Evolutionary conservation across 225 moss, liverwort and hornwort genomes (phyloP).

Genomic region (Physcomitrium patens): DNA sequence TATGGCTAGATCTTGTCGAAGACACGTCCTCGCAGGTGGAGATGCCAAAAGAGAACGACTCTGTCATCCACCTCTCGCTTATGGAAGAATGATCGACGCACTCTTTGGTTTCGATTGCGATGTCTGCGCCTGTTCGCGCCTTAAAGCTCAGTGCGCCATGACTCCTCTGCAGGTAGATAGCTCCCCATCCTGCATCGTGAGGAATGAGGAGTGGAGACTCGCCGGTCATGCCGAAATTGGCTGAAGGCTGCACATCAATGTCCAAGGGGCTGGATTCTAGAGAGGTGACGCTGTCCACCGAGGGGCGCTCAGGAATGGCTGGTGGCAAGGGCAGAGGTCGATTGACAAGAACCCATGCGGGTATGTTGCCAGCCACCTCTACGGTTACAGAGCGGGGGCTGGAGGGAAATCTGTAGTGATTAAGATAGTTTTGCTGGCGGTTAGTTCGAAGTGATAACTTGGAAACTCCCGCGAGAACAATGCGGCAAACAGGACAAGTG

Average conservation of each 20-base stretch:
- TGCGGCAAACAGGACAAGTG: conserved; percentile 64
- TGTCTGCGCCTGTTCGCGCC: conserved; percentile 26
- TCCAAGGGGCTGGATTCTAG: conserved; percentile 28
- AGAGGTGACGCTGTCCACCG: background rate
- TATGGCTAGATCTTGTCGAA: conserved; percentile 3
- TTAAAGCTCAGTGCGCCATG: conserved; percentile 35
- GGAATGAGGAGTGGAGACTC: conserved; percentile 37
- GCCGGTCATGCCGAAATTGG: conserved; percentile 5
- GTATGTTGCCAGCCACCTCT: conserved; percentile 24
- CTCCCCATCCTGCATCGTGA: conserved; percentile 42
- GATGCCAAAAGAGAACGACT: conserved; percentile 58
- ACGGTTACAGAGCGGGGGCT: conserved; percentile 24
- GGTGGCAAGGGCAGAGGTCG: conserved; percentile 61
- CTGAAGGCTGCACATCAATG: conserved; percentile 21
- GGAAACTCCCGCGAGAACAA: conserved; percentile 40
- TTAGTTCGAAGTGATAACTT: background rate
- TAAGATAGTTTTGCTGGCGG: conserved; percentile 6
- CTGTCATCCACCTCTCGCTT: conserved; percentile 62
- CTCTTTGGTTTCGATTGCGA: conserved; percentile 36
- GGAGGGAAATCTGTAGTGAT: conserved; percentile 25
- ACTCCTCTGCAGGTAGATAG: conserved; percentile 43
- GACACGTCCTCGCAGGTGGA: conserved; percentile 26
- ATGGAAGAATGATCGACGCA: conserved; percentile 41
- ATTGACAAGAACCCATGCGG: conserved; percentile 64
- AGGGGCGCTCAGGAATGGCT: conserved; percentile 21